phyloP scores from a whole-genome alignment of 1,284 basidiomycete species.

The Heterobasidion occidentale region DNA sequence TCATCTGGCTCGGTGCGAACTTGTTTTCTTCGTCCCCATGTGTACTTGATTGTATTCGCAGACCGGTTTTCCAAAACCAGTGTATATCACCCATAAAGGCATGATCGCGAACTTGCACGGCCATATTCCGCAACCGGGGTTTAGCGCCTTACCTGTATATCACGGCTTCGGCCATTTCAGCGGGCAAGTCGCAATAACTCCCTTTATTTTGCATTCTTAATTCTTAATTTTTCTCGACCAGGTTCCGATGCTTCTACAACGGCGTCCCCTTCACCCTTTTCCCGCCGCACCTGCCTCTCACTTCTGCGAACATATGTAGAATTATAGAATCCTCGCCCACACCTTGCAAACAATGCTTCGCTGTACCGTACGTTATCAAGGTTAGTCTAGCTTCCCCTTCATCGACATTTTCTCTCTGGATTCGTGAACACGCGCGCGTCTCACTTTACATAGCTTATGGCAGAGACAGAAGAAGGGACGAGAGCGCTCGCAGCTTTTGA shows the following conservation, averaged over 20 bases:
- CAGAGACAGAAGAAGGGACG: slow-evolving; percentile 40
- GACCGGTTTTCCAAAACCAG: slow-evolving; percentile 37
- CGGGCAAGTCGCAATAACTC: slow-evolving; percentile 25
- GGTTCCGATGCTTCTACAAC: slow-evolving; percentile 30
- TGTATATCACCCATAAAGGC: slow-evolving; percentile 31
- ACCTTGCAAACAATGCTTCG: slow-evolving; percentile 16
- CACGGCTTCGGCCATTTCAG: slow-evolving; percentile 39
- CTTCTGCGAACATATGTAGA: slow-evolving; percentile 33
- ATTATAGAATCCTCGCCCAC: not conserved
- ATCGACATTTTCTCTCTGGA: no score
- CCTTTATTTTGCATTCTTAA: not conserved
- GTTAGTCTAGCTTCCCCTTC: no score
- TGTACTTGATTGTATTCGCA: not conserved
- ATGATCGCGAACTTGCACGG: slow-evolving; percentile 27
- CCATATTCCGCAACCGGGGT: slow-evolving; percentile 32
- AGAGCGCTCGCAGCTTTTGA: slow-evolving; percentile 37
- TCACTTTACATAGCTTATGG: slow-evolving; percentile 25
- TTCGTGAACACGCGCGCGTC: no score
- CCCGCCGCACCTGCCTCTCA: slow-evolving; percentile 44
- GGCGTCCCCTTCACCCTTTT: slow-evolving; percentile 41
- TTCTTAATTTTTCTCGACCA: slow-evolving; percentile 9
- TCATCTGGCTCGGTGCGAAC: slow-evolving; percentile 50
- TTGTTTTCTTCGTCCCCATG: not conserved
- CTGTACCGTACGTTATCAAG: slow-evolving; percentile 29
- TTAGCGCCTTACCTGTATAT: slow-evolving; percentile 39